Evolutionary conservation across 805 yeast species (phyloP).

Genomic region (Wickerhamiella musiphila): DNA sequence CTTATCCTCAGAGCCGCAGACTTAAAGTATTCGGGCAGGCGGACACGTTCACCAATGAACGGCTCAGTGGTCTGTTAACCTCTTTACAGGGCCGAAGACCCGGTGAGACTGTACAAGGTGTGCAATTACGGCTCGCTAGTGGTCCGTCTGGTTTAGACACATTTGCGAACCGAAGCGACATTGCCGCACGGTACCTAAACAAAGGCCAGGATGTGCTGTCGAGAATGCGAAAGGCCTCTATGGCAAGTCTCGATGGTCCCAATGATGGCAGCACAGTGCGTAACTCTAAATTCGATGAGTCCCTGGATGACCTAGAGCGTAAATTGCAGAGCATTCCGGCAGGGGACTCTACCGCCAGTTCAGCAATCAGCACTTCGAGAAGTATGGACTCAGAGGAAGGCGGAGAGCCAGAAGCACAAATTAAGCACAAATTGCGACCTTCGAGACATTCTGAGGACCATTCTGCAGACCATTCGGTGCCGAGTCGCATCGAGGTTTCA

Average conservation of each 20-base stretch:
- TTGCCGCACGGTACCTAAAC: conserved; percentile 3
- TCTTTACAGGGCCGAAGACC: conserved; percentile 7
- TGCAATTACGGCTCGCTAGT: too few species aligned
- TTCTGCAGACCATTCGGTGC: too few species aligned
- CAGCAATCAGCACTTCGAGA: too few species aligned
- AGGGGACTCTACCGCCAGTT: too few species aligned
- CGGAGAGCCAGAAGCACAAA: too few species aligned
- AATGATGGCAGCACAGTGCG: not conserved
- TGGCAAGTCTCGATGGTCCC: conserved; percentile 2
- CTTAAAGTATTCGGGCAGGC: conserved; percentile 14
- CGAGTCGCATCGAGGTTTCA: too few species aligned
- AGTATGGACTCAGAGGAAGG: too few species aligned
- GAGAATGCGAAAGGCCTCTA: conserved; percentile 5
- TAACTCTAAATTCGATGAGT: conserved; percentile 1
- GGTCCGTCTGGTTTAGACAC: too few species aligned
- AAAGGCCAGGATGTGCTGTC: conserved; percentile 5
- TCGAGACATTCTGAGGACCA: too few species aligned
- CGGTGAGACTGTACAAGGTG: not conserved
- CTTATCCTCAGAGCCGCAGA: conserved; percentile 8
- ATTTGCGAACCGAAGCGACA: conserved; percentile 4
- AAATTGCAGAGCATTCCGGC: too few species aligned
- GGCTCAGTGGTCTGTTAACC: conserved; percentile 12
- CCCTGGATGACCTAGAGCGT: conserved; percentile 7
- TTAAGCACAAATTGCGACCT: too few species aligned
- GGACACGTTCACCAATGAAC: conserved; percentile 15